Percentiles rank a stretch among this genome's conserved stretches.
These are phyloP conservation scores for Candida montana DNA, from an alignment of 805 yeast species.

Conservation along the genomic window DNA sequence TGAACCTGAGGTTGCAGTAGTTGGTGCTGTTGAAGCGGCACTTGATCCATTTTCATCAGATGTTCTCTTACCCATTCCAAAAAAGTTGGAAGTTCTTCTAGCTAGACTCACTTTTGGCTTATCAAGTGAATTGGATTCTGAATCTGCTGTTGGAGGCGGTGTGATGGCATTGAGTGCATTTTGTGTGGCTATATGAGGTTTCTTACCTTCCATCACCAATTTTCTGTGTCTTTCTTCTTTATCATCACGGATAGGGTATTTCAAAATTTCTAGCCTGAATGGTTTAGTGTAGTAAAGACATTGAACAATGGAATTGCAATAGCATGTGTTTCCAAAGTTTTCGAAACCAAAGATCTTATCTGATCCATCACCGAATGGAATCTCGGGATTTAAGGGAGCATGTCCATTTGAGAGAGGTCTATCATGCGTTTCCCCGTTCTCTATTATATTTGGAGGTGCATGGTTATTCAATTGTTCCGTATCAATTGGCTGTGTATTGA, in stretches of 20 bases:
- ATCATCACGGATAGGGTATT: conserved; percentile 37
- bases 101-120: conserved; percentile 13
- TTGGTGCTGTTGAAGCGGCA: conserved; percentile 1
- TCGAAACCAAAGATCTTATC: conserved; percentile 75
- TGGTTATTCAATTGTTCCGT: too few relatives aligned
- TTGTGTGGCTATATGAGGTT: conserved; percentile 32
- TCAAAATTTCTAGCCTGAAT: conserved; percentile 55
- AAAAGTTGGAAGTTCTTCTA: conserved; percentile 26
- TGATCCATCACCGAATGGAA: conserved; percentile 59
- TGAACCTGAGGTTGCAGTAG: conserved; percentile 2
- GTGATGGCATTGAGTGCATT: not conserved
- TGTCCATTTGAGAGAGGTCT: not conserved
- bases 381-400: not conserved
- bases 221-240: conserved; percentile 32
- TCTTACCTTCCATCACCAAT: conserved; percentile 34
- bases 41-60: conserved; percentile 10
- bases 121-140: conserved; percentile 11
- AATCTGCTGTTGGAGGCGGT: conserved; percentile 2
- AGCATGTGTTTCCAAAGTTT: conserved; percentile 88
- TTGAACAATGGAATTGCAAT: conserved; percentile 89
- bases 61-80: conserved; percentile 20
- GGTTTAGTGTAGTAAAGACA: conserved; percentile 71
- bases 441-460: too few relatives aligned
- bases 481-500: too few relatives aligned
- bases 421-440: not conserved